Evolutionary conservation across 2,329 filamentous ascomycete genomes (phyloP), one percentile per base, ranked within the genome.

Genomic region (Didymella glomerata): DNA sequence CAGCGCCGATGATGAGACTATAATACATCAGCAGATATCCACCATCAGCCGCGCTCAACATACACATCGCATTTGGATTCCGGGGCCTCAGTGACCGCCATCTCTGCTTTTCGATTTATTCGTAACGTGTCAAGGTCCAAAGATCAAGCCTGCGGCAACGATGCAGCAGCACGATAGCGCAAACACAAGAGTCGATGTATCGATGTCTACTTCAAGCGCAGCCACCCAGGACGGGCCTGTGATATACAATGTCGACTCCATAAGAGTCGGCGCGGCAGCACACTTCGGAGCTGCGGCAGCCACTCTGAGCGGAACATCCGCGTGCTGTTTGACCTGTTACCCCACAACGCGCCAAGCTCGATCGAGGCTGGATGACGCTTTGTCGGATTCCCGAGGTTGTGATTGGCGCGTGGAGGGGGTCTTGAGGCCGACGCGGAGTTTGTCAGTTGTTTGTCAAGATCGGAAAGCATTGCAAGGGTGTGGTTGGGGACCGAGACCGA

Each of bases 1-100:
- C 77, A 18, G 77, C 77, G 20, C 77, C 77, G 11, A 79, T 61
- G 22, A 79, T 76, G 41, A 79, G 68, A 3, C 75, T 77, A 9
- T 1, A 5, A 28, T 18, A 18, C 16, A 47, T 64, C 49, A 67
- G 51, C 38, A 1, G 9, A 28, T n/a, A 27, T 11, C 16, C 5
- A 20, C 11, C 9, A 7, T 8, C 16, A 27, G 9, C 28, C 30
- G 16, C 24, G 11, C 6, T 0, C 4, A n/a, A 68, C 73, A 52
- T 47, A 75, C 74, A 77, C 73, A 54, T 77, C 74, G 64, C 75
- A 77, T 62, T 67, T 74, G 2, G 75, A 75, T 48, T 75, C 72
- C 6, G 50, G 25, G 13, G 54, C 50, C 8, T 65, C 66, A 13
- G 62, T 41, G 9, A 55, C 62, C 9, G 69, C 57, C 72, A 74